Conservation (phyloP, 73 alveolate genomes). For the Tetrahymena borealis region DNA sequence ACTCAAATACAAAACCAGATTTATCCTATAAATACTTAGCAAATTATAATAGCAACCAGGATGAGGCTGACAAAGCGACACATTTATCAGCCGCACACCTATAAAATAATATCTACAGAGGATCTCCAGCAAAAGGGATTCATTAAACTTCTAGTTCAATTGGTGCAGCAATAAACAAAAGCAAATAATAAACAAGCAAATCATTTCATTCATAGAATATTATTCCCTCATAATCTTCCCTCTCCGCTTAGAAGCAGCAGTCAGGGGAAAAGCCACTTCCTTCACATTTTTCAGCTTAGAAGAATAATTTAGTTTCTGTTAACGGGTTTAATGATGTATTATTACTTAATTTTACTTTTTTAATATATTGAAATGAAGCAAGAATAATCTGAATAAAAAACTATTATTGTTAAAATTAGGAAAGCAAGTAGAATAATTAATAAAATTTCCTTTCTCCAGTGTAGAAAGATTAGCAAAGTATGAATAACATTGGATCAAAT, state of each 20-base stretch:
- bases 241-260: not conserved
- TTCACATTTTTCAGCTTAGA: not conserved
- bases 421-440: not conserved
- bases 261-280: not conserved
- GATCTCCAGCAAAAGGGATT: not conserved
- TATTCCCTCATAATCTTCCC: not conserved
- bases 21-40: too few relatives aligned
- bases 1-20: not conserved
- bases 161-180: not conserved
- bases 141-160: not conserved
- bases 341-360: not conserved
- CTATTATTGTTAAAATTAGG: not conserved
- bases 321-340: not conserved
- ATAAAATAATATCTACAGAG: not conserved
- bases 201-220: not conserved
- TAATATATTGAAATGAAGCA: not conserved
- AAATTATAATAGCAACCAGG: not conserved
- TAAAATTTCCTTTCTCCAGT: not conserved
- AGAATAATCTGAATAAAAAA: not conserved
- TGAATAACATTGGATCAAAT: not conserved
- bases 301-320: not conserved
- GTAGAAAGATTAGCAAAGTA: not conserved
- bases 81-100: too few relatives aligned
- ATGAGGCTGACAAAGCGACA: not conserved
- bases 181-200: not conserved